Evolutionary conservation across 306 rosid species (phyloP).

Genomic region (Malus sieversii): DNA sequence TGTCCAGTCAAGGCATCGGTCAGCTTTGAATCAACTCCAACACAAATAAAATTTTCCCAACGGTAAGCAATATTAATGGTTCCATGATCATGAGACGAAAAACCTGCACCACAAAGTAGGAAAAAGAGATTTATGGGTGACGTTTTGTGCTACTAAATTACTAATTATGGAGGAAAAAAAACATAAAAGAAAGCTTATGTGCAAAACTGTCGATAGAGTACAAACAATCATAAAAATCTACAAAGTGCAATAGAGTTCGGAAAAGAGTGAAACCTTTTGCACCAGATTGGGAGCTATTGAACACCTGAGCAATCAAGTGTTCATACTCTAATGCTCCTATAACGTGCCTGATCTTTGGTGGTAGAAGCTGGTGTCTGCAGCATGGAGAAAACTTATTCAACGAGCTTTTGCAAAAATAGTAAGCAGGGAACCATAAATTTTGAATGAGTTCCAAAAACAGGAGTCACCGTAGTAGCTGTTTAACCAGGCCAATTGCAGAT

Average conservation of each 20-base stretch:
- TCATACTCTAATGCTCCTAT: slow-evolving; percentile 87
- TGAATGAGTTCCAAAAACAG: not conserved
- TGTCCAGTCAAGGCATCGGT: no score
- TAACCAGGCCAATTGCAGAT: slow-evolving; percentile 88
- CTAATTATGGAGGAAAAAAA: no score
- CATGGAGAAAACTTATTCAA: slow-evolving; percentile 20
- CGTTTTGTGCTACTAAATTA: no score
- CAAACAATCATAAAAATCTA: slow-evolving; percentile 10
- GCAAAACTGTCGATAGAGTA: not conserved
- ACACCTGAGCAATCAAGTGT: slow-evolving; percentile 84
- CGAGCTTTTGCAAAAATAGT: slow-evolving; percentile 10
- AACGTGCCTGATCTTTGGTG: slow-evolving; percentile 87
- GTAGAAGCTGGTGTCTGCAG: slow-evolving; percentile 87
- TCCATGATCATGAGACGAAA: no score
- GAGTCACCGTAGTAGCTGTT: slow-evolving; percentile 65
- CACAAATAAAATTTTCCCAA: no score
- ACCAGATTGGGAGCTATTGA: slow-evolving; percentile 59
- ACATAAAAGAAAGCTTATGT: no score
- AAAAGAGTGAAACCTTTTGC: slow-evolving; percentile 38
- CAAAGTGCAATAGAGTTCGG: not conserved
- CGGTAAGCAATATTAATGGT: no score
- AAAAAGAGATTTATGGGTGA: no score
- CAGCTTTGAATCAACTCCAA: no score
- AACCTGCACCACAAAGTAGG: no score
- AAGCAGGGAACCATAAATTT: not conserved